A percentile compares a stretch with the other conserved stretches of the same genome.
phyloP scores from a whole-genome alignment of 306 rosid genomes.

The Hylodesmum podocarpum region DNA sequence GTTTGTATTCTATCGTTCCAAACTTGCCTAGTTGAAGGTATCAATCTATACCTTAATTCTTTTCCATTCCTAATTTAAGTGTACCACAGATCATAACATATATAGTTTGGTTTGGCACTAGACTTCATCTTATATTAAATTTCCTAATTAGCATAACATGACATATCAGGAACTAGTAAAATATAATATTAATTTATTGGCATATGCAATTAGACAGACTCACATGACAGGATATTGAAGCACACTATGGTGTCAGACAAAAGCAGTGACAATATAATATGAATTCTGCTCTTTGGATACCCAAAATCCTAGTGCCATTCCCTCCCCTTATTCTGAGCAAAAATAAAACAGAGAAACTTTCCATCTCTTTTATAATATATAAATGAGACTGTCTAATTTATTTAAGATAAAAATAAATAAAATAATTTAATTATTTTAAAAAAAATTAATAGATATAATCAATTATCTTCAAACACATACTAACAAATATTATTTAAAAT shows the following conservation, averaged over 20 bases:
- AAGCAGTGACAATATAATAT: background rate
- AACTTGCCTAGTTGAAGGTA: background rate
- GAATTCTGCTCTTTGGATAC: background rate
- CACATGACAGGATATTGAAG: background rate
- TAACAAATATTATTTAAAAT: too few relatives aligned
- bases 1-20: background rate
- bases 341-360: background rate
- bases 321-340: too few relatives aligned
- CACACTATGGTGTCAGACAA: background rate
- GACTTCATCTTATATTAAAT: background rate
- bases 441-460: too few relatives aligned
- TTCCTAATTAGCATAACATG: background rate
- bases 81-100: background rate
- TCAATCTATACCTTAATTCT: background rate
- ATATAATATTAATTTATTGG: background rate
- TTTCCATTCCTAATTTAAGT: background rate
- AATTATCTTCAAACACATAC: too few relatives aligned
- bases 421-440: too few relatives aligned
- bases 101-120: background rate
- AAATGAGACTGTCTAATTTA: too few relatives aligned
- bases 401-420: too few relatives aligned
- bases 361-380: background rate
- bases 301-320: background rate
- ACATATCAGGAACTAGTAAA: background rate
- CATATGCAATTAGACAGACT: background rate